phyloP scores from a whole-genome alignment of 2,329 filamentous ascomycete genomes.

The Ophiosphaerella korrae region DNA sequence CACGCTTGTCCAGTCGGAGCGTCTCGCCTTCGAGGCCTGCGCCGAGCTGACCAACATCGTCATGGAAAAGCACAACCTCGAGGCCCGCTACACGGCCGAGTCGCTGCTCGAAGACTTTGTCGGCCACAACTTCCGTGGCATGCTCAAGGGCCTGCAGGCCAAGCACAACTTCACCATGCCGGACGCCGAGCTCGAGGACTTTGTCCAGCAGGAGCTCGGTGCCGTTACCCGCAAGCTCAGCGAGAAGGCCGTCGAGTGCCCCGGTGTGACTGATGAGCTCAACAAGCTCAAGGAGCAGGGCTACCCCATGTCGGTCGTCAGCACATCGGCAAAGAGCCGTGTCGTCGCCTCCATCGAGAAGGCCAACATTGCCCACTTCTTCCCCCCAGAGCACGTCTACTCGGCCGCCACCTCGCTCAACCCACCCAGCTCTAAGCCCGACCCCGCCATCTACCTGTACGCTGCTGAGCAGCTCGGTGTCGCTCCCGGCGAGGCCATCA shows the following conservation, averaged over 20 bases:
- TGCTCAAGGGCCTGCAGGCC: slow-evolving; percentile 77
- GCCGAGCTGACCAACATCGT: slow-evolving; percentile 88
- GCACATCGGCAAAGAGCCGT: slow-evolving; percentile 76
- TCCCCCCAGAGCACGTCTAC: slow-evolving; percentile 75
- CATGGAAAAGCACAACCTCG: slow-evolving; percentile 68
- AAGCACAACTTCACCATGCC: slow-evolving; percentile 75
- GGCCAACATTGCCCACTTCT: slow-evolving; percentile 80
- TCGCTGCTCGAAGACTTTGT: slow-evolving; percentile 85
- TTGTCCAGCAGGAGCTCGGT: slow-evolving; percentile 79
- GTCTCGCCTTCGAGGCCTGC: slow-evolving; percentile 88
- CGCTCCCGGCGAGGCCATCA: slow-evolving; percentile 72
- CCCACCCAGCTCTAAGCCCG: slow-evolving; percentile 85
- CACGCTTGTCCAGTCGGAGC: slow-evolving; percentile 90
- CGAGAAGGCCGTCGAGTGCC: slow-evolving; percentile 69
- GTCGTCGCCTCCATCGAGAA: slow-evolving; percentile 79
- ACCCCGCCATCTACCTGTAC: slow-evolving; percentile 84
- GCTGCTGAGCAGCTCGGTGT: slow-evolving; percentile 76
- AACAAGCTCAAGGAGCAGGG: slow-evolving; percentile 67
- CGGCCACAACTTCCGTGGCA: slow-evolving; percentile 92
- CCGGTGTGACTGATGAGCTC: slow-evolving; percentile 70
- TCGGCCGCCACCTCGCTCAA: slow-evolving; percentile 79
- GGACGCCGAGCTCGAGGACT: slow-evolving; percentile 71
- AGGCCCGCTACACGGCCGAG: slow-evolving; percentile 75
- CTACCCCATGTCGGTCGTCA: slow-evolving; percentile 80
- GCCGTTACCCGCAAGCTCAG: slow-evolving; percentile 81